These are phyloP conservation scores for Puccinia coronata DNA, from an alignment of 1,284 basidiomycete species.

Conservation along the genomic window DNA sequence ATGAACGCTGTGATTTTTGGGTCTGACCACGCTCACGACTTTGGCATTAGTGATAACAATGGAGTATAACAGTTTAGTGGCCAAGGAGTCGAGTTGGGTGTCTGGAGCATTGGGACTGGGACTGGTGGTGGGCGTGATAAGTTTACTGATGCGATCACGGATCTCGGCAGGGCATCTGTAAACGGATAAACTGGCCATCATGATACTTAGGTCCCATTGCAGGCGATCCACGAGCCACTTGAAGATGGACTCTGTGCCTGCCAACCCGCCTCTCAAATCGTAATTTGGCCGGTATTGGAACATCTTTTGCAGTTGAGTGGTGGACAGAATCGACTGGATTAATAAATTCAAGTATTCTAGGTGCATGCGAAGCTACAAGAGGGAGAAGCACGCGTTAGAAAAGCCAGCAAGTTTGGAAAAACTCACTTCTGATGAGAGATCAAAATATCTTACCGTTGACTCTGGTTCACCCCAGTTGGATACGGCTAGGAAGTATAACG, in stretches of 20 bases:
- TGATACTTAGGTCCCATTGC: slow-evolving; percentile 77
- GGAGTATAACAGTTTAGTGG: slow-evolving; percentile 76
- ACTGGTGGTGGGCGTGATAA: slow-evolving; percentile 67
- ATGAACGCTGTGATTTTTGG: slow-evolving; percentile 89
- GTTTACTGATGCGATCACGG: slow-evolving; percentile 69
- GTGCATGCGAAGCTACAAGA: slow-evolving; percentile 75
- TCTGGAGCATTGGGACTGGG: neutral
- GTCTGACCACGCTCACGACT: slow-evolving; percentile 83
- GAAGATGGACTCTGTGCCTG: slow-evolving; percentile 80
- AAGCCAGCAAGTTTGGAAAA: neutral
- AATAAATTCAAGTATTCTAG: slow-evolving; percentile 92
- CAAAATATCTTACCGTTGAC: slow-evolving; percentile 70
- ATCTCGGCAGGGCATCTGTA: slow-evolving; percentile 51
- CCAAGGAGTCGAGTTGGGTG: slow-evolving; percentile 18
- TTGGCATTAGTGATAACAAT: slow-evolving; percentile 75
- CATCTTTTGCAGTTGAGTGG: slow-evolving; percentile 76
- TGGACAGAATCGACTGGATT: slow-evolving; percentile 84
- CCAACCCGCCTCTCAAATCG: slow-evolving; percentile 77
- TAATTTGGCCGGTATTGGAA: slow-evolving; percentile 88
- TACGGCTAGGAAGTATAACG: slow-evolving; percentile 85
- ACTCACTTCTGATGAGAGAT: too few relatives aligned
- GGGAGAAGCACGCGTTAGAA: too few relatives aligned
- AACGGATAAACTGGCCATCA: slow-evolving; percentile 52
- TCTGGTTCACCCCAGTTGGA: slow-evolving; percentile 92
- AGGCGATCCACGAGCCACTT: slow-evolving; percentile 69